Percentiles rank a stretch among this genome's conserved stretches.
phyloP scores from a whole-genome alignment of 805 yeast species.

The Nakazawaea peltata region DNA sequence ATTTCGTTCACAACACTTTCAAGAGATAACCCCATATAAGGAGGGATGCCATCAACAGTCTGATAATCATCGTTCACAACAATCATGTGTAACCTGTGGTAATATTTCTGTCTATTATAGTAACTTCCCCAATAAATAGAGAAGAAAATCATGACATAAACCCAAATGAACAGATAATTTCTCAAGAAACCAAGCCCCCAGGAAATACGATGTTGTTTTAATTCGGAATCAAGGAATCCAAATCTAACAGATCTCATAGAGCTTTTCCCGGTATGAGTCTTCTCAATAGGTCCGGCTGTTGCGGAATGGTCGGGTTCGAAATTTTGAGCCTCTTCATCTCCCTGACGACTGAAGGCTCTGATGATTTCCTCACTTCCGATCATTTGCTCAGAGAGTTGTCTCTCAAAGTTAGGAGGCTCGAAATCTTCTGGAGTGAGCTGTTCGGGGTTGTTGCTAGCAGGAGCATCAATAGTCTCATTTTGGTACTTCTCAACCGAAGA shows the following conservation, averaged over 20 bases:
- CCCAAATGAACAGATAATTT: conserved; percentile 15
- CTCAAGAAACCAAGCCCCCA: conserved; percentile 7
- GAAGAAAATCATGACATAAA: conserved; percentile 16
- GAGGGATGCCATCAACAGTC: conserved; percentile 15
- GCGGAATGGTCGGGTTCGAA: background rate
- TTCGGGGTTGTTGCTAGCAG: too few relatives aligned
- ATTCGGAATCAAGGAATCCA: conserved; percentile 20
- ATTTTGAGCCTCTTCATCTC: background rate
- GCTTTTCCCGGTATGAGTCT: conserved; percentile 1
- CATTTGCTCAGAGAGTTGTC: background rate
- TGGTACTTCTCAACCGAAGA: too few relatives aligned
- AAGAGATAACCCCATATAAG: conserved; percentile 25
- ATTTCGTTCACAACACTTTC: conserved; percentile 13
- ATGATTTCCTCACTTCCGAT: conserved; percentile 5
- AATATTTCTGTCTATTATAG: conserved; percentile 24
- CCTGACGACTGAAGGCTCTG: background rate
- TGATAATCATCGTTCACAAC: conserved; percentile 29
- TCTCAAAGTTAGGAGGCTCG: conserved; percentile 1
- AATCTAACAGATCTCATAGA: conserved; percentile 11
- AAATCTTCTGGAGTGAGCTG: too few relatives aligned
- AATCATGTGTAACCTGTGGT: conserved; percentile 21
- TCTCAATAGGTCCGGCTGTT: background rate
- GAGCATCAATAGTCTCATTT: too few relatives aligned
- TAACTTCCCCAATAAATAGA: conserved; percentile 45
- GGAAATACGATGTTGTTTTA: conserved; percentile 11